Evolutionary conservation across 106 monocot species (phyloP).

Genomic region (Hemerocallis citrina): DNA sequence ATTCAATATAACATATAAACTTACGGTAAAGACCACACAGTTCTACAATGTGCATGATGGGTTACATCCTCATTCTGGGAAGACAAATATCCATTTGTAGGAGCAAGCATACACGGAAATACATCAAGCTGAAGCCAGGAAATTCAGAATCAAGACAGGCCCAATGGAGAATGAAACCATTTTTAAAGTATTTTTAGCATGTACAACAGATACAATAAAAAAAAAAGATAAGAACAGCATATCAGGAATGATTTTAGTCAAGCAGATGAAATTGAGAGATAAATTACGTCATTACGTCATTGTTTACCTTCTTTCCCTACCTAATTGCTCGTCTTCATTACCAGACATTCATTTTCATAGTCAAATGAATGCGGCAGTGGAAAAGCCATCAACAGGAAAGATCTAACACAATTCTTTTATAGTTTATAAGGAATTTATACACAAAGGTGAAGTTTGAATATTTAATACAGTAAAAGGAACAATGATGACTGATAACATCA

Average conservation of each 20-base stretch:
- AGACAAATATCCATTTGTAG: conserved; percentile 53
- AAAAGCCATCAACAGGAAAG: no score
- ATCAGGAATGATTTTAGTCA: not conserved
- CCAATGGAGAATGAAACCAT: not conserved
- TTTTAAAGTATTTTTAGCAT: not conserved
- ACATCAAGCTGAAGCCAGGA: conserved; percentile 71
- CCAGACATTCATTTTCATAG: no score
- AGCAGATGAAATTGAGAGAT: not conserved
- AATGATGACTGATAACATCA: no score
- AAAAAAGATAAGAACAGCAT: not conserved
- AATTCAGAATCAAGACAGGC: not conserved
- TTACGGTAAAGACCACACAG: conserved; percentile 93
- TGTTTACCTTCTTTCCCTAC: not conserved
- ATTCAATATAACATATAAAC: conserved; percentile 17
- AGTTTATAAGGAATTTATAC: no score
- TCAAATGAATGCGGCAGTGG: no score
- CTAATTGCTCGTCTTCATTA: not conserved
- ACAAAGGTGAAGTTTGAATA: no score
- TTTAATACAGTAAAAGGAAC: no score
- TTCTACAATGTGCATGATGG: conserved; percentile 11
- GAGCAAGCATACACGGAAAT: conserved; percentile 78
- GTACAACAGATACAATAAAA: not conserved
- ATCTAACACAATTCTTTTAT: no score
- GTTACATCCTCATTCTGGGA: conserved; percentile 12
- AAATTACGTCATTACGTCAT: not conserved